A percentile compares a stretch with the other conserved stretches of the same genome.
Conservation (phyloP, 202 grass and related monocot species). For the Hordeum pubiflorum region DNA sequence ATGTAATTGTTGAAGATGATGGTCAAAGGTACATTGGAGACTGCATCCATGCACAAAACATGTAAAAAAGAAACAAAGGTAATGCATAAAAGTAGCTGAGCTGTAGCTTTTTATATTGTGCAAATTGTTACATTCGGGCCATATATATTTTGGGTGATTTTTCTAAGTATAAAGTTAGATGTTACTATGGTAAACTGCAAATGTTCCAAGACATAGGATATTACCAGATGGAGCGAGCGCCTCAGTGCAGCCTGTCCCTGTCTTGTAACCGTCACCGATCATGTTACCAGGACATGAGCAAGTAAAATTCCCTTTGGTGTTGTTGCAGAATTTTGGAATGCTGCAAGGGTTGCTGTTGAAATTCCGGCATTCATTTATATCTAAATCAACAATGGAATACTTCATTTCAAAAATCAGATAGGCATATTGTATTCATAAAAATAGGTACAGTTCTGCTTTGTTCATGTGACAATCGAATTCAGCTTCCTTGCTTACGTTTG, state of each 20-base stretch:
- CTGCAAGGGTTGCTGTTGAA: background rate
- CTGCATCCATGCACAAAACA: background rate
- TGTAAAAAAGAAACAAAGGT: background rate
- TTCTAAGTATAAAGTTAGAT: background rate
- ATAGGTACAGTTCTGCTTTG: background rate
- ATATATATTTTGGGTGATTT: background rate
- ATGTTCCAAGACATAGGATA: no score
- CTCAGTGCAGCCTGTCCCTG: background rate
- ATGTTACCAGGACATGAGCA: conserved; percentile 12
- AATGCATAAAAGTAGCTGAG: background rate
- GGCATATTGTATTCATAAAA: background rate
- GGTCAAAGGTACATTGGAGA: no score
- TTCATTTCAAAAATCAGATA: conserved; percentile 7
- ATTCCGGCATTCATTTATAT: conserved; percentile 21
- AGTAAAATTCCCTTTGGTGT: conserved; percentile 5
- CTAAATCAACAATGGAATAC: background rate
- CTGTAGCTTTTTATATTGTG: background rate
- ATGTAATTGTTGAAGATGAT: no score
- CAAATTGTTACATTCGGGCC: background rate
- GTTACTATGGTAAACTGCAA: no score
- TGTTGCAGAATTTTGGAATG: background rate
- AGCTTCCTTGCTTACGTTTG: background rate
- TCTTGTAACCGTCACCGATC: background rate
- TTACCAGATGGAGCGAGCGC: background rate
- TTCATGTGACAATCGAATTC: background rate